These are phyloP conservation scores for Leucosporidium creatinivorum DNA, from an alignment of 768 basidiomycete genomes.

Conservation along the genomic window DNA sequence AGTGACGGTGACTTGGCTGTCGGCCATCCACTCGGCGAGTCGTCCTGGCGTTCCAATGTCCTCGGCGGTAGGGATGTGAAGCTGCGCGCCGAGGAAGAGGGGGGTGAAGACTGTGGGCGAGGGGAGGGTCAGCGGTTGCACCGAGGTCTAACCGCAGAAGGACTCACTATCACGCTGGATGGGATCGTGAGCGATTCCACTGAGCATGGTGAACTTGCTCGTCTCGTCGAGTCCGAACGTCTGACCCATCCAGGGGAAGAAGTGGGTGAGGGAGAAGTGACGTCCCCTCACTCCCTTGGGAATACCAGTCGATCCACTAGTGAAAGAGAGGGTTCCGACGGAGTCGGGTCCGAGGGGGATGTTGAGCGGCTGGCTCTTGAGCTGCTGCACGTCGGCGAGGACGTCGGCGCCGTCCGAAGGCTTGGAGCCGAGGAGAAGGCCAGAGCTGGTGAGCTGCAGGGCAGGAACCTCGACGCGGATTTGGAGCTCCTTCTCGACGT, in stretches of 20 bases:
- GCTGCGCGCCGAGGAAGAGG: conserved; percentile 88
- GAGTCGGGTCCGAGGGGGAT: conserved; percentile 89
- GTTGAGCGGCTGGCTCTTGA: conserved; percentile 66
- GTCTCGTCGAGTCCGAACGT: conserved; percentile 64
- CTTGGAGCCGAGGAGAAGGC: conserved; percentile 60
- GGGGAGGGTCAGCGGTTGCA: conserved; percentile 9
- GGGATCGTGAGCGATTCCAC: conserved; percentile 97
- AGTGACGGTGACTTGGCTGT: conserved; percentile 82
- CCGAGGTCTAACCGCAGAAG: neutral
- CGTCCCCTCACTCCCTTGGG: conserved; percentile 96
- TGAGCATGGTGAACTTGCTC: conserved; percentile 94
- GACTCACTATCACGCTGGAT: conserved; percentile 94
- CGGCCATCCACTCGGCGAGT: conserved; percentile 97
- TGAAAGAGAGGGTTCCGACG: conserved; percentile 88
- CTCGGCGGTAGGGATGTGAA: conserved; percentile 92
- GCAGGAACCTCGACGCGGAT: conserved; percentile 89
- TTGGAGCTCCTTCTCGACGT: conserved; percentile 65
- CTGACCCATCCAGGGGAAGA: conserved; percentile 99
- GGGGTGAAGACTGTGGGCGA: conserved; percentile 82
- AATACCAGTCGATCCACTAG: conserved; percentile 93
- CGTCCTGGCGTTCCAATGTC: conserved; percentile 95
- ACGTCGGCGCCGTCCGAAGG: conserved; percentile 50
- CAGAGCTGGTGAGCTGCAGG: conserved; percentile 62
- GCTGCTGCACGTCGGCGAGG: conserved; percentile 48
- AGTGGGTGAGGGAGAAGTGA: conserved; percentile 93